Conservation (phyloP, 2,329 filamentous ascomycete genomes). For the Kalaharituber pfeilii region DNA sequence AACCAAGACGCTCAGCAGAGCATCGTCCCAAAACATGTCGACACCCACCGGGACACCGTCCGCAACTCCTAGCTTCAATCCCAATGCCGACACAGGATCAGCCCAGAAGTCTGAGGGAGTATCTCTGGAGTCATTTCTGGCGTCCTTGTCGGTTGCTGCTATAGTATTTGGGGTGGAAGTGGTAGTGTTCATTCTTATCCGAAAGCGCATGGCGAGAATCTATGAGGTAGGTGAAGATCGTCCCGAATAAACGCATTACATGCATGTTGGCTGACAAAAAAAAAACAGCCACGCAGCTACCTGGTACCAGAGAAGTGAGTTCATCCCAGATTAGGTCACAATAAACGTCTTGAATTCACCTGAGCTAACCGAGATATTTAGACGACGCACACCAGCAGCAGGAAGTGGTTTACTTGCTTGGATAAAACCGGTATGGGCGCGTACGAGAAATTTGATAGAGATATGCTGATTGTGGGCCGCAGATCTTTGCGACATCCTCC, state of each 20-base stretch:
- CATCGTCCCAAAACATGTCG: neutral
- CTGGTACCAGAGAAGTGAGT: constrained; percentile 17
- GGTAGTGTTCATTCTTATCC: constrained; percentile 54
- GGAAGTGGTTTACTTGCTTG: constrained; percentile 7
- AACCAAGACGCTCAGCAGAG: neutral
- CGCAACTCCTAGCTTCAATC: neutral
- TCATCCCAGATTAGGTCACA: neutral
- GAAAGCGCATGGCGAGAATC: constrained; percentile 63
- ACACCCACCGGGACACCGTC: neutral
- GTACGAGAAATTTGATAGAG: constrained; percentile 41
- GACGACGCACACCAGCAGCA: constrained; percentile 13
- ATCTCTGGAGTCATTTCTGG: constrained; percentile 26
- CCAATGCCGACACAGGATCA: neutral
- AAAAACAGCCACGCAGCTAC: constrained; percentile 10
- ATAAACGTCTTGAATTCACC: neutral
- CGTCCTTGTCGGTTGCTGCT: constrained; percentile 26
- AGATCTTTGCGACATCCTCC: constrained; percentile 47
- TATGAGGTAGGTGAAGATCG: constrained; percentile 47
- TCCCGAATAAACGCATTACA: neutral
- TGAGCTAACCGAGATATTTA: constrained; percentile 12
- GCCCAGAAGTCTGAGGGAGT: constrained; percentile 22
- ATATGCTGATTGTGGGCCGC: constrained; percentile 25
- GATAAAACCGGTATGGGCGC: constrained; percentile 12
- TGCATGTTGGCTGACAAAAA: neutral
- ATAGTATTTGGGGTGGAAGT: constrained; percentile 31